Evolutionary conservation across 805 yeast species (phyloP).

Genomic region (Candida germanica): DNA sequence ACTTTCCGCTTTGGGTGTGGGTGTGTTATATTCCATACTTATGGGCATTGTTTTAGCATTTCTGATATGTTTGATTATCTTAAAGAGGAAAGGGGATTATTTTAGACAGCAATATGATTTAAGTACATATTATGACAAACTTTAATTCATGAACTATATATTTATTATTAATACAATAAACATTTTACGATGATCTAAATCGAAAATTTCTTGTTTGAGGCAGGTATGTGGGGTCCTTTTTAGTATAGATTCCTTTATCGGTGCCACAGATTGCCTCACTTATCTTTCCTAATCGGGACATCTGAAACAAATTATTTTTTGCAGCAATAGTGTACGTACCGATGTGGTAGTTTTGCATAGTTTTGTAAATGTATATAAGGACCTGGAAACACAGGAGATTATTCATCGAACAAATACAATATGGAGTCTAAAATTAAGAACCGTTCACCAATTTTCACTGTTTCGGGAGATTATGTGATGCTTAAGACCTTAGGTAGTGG

Average conservation of each 20-base stretch:
- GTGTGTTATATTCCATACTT: slow-evolving; percentile 65
- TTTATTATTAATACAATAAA: background rate
- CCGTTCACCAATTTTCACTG: slow-evolving; percentile 63
- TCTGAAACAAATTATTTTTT: background rate
- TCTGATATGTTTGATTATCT: slow-evolving; percentile 39
- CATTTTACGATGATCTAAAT: slow-evolving; percentile 1
- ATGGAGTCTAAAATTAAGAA: too few species aligned
- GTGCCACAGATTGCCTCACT: too few species aligned
- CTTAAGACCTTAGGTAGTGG: slow-evolving; percentile 72
- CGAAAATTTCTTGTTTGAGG: slow-evolving; percentile 5
- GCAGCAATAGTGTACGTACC: background rate
- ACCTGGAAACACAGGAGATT: too few species aligned
- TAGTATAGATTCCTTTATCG: too few species aligned
- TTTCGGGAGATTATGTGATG: slow-evolving; percentile 60
- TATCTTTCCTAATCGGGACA: background rate
- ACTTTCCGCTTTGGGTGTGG: slow-evolving; percentile 62
- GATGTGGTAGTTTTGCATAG: background rate
- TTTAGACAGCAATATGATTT: slow-evolving; percentile 66
- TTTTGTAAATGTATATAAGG: too few species aligned
- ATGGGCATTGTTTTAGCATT: slow-evolving; percentile 53
- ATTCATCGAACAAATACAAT: too few species aligned
- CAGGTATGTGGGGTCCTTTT: slow-evolving; percentile 6
- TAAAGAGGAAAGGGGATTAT: slow-evolving; percentile 55
- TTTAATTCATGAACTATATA: slow-evolving; percentile 24
- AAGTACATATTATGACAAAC: slow-evolving; percentile 51